phyloP scores from a whole-genome alignment of 202 grass and related monocot species.

The Panicum hallii region DNA sequence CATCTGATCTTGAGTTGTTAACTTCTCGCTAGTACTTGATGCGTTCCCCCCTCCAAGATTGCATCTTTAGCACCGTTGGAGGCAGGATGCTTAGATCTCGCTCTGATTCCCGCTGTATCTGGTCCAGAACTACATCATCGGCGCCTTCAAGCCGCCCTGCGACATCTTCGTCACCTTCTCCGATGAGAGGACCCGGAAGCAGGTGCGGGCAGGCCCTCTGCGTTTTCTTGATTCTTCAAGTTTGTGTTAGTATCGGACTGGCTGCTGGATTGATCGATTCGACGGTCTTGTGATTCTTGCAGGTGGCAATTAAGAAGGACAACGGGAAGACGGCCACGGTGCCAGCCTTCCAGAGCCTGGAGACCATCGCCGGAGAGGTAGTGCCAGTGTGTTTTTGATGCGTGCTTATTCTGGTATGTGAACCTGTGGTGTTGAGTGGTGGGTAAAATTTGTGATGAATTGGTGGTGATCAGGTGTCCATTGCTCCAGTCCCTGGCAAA shows the following conservation, averaged over 20 bases:
- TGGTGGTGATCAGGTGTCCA: conserved; percentile 61
- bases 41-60: conserved; percentile 16
- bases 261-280: neutral
- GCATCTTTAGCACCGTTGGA: conserved; percentile 12
- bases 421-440: neutral
- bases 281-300: neutral
- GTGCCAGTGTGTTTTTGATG: neutral
- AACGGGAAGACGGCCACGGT: conserved; percentile 82
- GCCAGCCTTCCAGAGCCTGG: conserved; percentile 83
- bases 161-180: conserved; percentile 79
- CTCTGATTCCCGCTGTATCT: conserved; percentile 17
- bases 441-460: conserved; percentile 1
- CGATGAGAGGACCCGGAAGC: conserved; percentile 81
- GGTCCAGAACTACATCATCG: conserved; percentile 80
- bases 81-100: neutral
- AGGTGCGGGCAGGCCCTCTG: conserved; percentile 43
- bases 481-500: conserved; percentile 86
- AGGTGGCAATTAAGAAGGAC: conserved; percentile 82
- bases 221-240: neutral
- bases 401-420: neutral
- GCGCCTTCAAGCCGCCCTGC: conserved; percentile 87
- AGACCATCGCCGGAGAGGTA: conserved; percentile 90
- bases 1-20: neutral
- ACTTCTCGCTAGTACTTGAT: neutral
- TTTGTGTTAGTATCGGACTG: neutral